Evolutionary conservation across 1,284 basidiomycete species (phyloP).

Genomic region (Apiotrichum laibachii): DNA sequence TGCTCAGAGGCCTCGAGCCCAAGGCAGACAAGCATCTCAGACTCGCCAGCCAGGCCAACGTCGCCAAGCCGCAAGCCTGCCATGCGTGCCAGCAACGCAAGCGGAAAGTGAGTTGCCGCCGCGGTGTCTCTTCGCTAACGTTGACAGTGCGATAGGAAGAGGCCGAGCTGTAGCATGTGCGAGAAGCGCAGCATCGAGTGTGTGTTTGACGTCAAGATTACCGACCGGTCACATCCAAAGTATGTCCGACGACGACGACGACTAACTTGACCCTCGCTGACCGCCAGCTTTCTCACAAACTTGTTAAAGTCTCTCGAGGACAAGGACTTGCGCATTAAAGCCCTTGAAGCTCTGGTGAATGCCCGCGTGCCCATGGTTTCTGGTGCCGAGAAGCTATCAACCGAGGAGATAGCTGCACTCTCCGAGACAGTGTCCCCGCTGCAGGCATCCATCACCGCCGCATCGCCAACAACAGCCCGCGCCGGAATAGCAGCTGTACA

Average conservation of each 20-base stretch:
- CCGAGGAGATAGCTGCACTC: conserved; percentile 1
- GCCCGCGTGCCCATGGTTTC: conserved; percentile 3
- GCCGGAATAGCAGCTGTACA: background rate
- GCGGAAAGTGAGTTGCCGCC: conserved; percentile 8
- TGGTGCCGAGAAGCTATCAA: background rate
- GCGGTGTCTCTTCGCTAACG: background rate
- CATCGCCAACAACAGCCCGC: background rate
- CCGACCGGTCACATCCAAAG: conserved; percentile 14
- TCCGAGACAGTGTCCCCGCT: background rate
- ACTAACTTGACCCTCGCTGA: background rate
- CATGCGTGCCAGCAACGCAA: conserved; percentile 19
- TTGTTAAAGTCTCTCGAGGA: conserved; percentile 13
- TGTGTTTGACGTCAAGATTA: conserved; percentile 16
- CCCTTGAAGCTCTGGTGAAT: conserved; percentile 7
- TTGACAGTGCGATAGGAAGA: conserved; percentile 12
- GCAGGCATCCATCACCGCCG: background rate
- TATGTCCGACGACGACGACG: background rate
- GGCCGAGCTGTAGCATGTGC: conserved; percentile 15
- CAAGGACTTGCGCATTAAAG: conserved; percentile 9
- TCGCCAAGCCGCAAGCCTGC: conserved; percentile 11
- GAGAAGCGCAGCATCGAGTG: conserved; percentile 15
- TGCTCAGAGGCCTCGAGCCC: background rate
- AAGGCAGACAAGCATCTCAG: background rate
- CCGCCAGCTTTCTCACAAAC: conserved; percentile 11
- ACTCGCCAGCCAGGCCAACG: conserved; percentile 1